A percentile compares a stretch with the other conserved stretches of the same genome.
phyloP scores from a whole-genome alignment of 2,329 filamentous ascomycete genomes.

The Rhynchosporium agropyri region DNA sequence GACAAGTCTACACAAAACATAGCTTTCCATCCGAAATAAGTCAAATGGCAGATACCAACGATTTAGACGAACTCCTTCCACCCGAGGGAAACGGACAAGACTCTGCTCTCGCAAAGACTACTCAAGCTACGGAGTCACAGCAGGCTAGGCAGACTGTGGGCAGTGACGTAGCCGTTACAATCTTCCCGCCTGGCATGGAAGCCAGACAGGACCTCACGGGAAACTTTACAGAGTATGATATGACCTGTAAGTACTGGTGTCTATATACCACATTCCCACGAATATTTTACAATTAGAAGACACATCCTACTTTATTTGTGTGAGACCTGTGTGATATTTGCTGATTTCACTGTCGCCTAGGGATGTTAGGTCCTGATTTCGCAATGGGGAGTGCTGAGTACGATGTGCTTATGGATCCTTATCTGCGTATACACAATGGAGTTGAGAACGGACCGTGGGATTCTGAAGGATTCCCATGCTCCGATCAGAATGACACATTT shows the following conservation, averaged over 20 bases:
- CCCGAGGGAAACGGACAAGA: neutral
- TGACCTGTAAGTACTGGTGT: neutral
- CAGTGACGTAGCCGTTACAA: neutral
- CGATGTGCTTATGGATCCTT: constrained; percentile 11
- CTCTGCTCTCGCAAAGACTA: neutral
- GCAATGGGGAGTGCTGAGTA: constrained; percentile 11
- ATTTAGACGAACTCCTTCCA: constrained; percentile 2
- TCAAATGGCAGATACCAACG: neutral
- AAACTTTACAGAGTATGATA: neutral
- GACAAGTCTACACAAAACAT: constrained; percentile 7
- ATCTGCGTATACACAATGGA: constrained; percentile 5
- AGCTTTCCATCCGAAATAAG: constrained; percentile 1
- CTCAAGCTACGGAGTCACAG: neutral
- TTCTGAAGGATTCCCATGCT: neutral
- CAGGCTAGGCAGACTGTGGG: neutral
- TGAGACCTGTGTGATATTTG: neutral
- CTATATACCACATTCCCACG: neutral
- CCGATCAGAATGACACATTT: constrained; percentile 10
- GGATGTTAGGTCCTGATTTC: constrained; percentile 8
- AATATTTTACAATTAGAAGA: neutral
- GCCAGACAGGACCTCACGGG: neutral
- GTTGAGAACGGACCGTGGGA: constrained; percentile 1
- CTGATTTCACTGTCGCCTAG: neutral
- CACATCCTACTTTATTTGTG: neutral
- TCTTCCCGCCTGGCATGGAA: too few species aligned